These are phyloP conservation scores for Neoscytalidium dimidiatum DNA, from an alignment of 2,329 filamentous ascomycete genomes.

Conservation along the genomic window DNA sequence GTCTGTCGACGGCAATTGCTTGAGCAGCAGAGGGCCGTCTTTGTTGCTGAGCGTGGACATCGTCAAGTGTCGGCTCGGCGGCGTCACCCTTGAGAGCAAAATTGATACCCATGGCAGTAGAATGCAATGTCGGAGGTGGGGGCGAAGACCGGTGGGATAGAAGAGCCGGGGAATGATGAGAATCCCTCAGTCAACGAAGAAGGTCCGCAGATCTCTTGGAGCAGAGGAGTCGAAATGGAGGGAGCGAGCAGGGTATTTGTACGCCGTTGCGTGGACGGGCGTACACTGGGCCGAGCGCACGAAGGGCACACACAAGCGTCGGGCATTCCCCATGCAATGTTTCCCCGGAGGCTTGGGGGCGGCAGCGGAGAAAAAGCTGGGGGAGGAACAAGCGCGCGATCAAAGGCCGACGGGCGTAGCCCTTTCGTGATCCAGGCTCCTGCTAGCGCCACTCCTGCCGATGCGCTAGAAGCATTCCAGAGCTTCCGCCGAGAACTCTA, in stretches of 20 bases:
- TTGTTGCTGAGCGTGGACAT: slow-evolving; percentile 38
- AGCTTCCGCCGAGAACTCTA: slow-evolving; percentile 8
- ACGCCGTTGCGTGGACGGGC: not conserved
- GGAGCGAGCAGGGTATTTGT: slow-evolving; percentile 1
- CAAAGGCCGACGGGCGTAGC: not conserved
- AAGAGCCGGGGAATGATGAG: not conserved
- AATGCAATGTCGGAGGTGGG: not conserved
- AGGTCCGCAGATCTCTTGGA: not conserved
- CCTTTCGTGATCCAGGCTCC: slow-evolving; percentile 4
- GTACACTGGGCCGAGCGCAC: not conserved
- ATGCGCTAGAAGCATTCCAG: slow-evolving; percentile 12
- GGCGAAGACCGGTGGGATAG: not conserved
- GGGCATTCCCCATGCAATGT: not conserved
- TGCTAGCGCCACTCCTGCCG: not conserved
- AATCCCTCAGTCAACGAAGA: not conserved
- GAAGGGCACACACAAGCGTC: not conserved
- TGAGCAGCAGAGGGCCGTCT: slow-evolving; percentile 38
- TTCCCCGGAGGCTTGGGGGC: not conserved
- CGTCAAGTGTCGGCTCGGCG: slow-evolving; percentile 37
- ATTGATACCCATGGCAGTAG: slow-evolving; percentile 20
- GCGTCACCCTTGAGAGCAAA: slow-evolving; percentile 28
- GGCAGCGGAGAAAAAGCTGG: slow-evolving; percentile 8
- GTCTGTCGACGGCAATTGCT: slow-evolving; percentile 33
- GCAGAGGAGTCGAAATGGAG: not conserved
- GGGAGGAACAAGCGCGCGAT: not conserved